phyloP scores from a whole-genome alignment of 345 rosid genomes.

The Aquilaria sinensis region DNA sequence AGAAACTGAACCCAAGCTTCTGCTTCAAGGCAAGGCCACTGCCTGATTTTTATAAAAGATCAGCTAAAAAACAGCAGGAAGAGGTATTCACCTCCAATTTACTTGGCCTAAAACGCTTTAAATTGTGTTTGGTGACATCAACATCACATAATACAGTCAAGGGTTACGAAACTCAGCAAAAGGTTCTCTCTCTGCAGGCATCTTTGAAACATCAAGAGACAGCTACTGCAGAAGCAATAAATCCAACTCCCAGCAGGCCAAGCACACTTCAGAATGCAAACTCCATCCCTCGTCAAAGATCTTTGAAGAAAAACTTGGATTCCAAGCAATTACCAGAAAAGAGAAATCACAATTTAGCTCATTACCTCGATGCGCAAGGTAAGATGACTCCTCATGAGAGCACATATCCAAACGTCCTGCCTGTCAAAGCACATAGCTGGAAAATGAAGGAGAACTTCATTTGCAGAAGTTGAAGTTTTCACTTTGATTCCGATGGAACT shows the following conservation, averaged over 20 bases:
- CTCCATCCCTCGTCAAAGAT: slow-evolving; percentile 18
- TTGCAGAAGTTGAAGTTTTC: background rate
- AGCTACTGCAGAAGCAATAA: slow-evolving; percentile 16
- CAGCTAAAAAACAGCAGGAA: slow-evolving; percentile 28
- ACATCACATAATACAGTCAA: too few species aligned
- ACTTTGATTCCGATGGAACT: slow-evolving; percentile 7
- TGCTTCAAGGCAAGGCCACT: slow-evolving; percentile 96
- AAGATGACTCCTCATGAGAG: slow-evolving; percentile 23
- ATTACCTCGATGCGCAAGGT: slow-evolving; percentile 17
- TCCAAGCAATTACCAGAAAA: slow-evolving; percentile 22
- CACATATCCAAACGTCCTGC: slow-evolving; percentile 37
- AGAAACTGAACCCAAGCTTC: slow-evolving; percentile 50
- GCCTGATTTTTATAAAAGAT: slow-evolving; percentile 71
- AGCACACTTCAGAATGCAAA: slow-evolving; percentile 12
- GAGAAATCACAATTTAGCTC: slow-evolving; percentile 11
- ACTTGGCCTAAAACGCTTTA: too few species aligned
- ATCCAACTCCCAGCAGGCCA: slow-evolving; percentile 12
- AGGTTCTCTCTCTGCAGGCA: slow-evolving; percentile 19
- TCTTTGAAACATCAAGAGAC: slow-evolving; percentile 22
- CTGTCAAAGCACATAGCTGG: background rate
- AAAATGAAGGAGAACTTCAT: background rate
- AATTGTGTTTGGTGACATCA: too few species aligned
- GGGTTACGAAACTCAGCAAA: too few species aligned
- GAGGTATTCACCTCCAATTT: slow-evolving; percentile 27
- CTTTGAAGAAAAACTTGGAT: slow-evolving; percentile 19